Base-by-base conservation (phyloP, 2,329 filamentous ascomycete genomes). In the Periconia sp. region DNA sequence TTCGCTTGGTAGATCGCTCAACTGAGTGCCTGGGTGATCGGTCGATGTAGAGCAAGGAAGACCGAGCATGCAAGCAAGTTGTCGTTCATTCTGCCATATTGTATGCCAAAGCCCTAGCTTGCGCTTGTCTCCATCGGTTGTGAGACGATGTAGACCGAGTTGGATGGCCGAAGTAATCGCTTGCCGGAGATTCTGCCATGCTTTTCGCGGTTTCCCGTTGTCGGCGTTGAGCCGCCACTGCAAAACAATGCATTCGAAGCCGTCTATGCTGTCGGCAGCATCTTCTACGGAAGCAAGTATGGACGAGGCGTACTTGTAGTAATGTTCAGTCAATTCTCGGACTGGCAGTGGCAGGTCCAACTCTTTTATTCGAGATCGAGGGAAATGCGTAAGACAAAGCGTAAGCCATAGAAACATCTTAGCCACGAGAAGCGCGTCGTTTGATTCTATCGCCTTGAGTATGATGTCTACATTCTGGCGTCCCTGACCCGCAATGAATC, bases 191-290 rank as follows among this genome's bases (percentile, higher is more conserved):
- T 19, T 30, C 13, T 21, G 31, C 39, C 39, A 42, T 22, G 39
- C 39, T 15, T 18, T 7, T 29, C 23, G 21, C 2, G 39, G 39
- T 15, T 36, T 42, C 5, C 39, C 39, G 9, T 2, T 42, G 17
- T 42, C 39, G 13, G 36, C 35, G 24, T 19, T 9, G 22, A 42
- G 29, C 23, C 30, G 35, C 39, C 39, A 42, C n/a, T 25, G 23
- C 3, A 42, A 4, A 21, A 16, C 9, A 17, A 22, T 29, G 18
- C 39, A 42, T 22, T 42, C 39, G 2, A 42, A 7, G 11, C 23
- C 22, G 11, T 36, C 16, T 5, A 29, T 29, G 23, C 24, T 21
- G 3, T 23, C 22, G 10, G 2, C 10, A 5, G 9, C 5, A 7
- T 23, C 36, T 2, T 3, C 7, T 12, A 3, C 4, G 4, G 16